Conservation (phyloP, 1,139 yeast genomes). For the Taphrina flavorubra region DNA sequence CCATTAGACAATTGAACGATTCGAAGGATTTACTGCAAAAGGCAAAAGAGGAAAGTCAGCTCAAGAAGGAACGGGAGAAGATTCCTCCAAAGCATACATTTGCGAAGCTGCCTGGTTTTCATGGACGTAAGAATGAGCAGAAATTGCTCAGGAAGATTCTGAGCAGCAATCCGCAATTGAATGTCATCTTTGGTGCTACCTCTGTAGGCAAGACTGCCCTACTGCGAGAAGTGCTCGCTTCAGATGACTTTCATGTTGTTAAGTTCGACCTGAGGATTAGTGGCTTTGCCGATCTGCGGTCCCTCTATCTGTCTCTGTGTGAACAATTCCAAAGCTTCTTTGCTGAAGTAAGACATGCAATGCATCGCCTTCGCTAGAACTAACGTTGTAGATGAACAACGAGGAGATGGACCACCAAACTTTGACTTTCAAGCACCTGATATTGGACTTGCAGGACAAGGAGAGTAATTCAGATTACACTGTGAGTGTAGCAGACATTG, state of each 20-base stretch:
- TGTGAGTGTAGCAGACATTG: constrained; percentile 39
- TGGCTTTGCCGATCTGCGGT: constrained; percentile 35
- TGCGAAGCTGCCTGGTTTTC: constrained; percentile 38
- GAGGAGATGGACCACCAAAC: constrained; percentile 23
- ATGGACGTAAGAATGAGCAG: constrained; percentile 36
- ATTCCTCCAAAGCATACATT: constrained; percentile 34
- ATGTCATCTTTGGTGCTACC: constrained; percentile 37
- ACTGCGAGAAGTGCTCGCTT: constrained; percentile 31
- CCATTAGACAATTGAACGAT: constrained; percentile 32
- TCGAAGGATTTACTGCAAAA: constrained; percentile 36
- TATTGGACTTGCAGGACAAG: constrained; percentile 31
- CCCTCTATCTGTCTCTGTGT: constrained; percentile 27
- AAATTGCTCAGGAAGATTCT: constrained; percentile 14
- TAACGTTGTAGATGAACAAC: constrained; percentile 8
- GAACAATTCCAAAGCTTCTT: constrained; percentile 30
- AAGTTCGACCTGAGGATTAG: constrained; percentile 34
- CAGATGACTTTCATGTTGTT: constrained; percentile 29
- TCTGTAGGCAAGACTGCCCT: constrained; percentile 39
- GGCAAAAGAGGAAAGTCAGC: constrained; percentile 25
- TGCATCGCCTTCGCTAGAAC: background rate
- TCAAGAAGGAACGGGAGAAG: constrained; percentile 25
- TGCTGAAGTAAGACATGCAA: constrained; percentile 10
- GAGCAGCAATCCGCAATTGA: constrained; percentile 26
- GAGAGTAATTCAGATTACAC: constrained; percentile 12
- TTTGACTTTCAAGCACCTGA: constrained; percentile 32